These are phyloP conservation scores for Flaveria floridana DNA, from an alignment of 140 eudicot genomes.

Conservation along the genomic window DNA sequence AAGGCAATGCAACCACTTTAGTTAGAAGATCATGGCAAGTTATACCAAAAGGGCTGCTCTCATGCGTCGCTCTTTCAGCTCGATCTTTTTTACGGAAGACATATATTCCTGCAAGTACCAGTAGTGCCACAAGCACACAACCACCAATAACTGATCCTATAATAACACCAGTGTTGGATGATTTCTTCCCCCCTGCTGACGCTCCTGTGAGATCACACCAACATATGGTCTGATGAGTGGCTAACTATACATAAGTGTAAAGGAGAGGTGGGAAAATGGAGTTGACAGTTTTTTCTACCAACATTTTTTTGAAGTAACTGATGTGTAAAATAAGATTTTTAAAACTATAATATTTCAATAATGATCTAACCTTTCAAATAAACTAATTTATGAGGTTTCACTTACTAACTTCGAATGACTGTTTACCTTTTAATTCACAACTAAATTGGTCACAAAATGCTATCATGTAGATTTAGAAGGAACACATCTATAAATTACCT, in stretches of 20 bases:
- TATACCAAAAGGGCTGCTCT: slow-evolving; percentile 70
- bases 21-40: not conserved
- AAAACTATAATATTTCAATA: not conserved
- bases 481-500: slow-evolving; percentile 39
- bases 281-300: not conserved
- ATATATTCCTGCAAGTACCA: slow-evolving; percentile 57
- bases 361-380: too few species aligned
- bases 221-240: not conserved
- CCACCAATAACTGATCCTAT: slow-evolving; percentile 73
- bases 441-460: not conserved
- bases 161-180: slow-evolving; percentile 43
- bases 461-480: not conserved
- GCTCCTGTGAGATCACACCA: slow-evolving; percentile 31
- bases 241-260: slow-evolving; percentile 7
- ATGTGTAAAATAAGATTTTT: not conserved
- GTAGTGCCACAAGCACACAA: slow-evolving; percentile 45
- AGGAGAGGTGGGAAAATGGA: not conserved
- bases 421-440: not conserved
- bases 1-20: not conserved
- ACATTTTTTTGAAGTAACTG: not conserved
- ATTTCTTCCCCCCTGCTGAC: slow-evolving; percentile 27
- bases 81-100: slow-evolving; percentile 59
- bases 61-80: slow-evolving; percentile 55
- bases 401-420: not conserved
- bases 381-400: not conserved